Evolutionary conservation across 2,329 filamentous ascomycete species (phyloP), one percentile per base, ranked within the genome.

Genomic region (Fusarium torreyae): DNA sequence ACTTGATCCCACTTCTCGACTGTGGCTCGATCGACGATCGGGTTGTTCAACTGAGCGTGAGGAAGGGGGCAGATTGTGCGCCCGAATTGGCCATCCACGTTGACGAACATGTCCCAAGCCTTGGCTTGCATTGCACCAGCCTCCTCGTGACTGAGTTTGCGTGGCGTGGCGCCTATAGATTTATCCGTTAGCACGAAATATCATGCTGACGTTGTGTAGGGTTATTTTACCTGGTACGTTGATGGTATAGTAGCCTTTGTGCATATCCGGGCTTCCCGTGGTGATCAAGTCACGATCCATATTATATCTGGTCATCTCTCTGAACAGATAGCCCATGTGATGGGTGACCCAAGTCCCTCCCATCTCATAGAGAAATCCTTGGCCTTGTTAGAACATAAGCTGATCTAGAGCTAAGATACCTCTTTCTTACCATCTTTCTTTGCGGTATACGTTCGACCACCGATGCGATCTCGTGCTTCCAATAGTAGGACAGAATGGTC

Each of bases 331-430:
- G 7, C 80, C 73, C 69, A 79, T 78, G 38, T 69, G 69, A 74
- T 79, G 80, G 14, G 78, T 78, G 3, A 83, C 75, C 80, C 80
- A 83, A 2, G 81, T 82, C 0, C 81, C 81, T 1, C 81, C 81
- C 79, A 83, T 80, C 53, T 83, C 81, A 49, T 77, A 82, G 0
- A 75, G 69, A 14, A 79, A 78, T 2, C 77, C 80, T 24, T 75
- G 6, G 6, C 7, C 1, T 9, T 20, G 22, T 52, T 26, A 50
- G 20, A 22, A 38, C 22, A 11, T 2, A 15, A 5, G n/a, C 7
- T n/a, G 11, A 31, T 4, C 28, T 31, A 10, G 10, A 31, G 10
- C 11, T 31, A 10, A 31, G 28, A 13, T 5, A 4, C 10, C 6
- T 36, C 34, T 66, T 57, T 0, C 78, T 75, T 2, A 77, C 79